A percentile compares a stretch with the other conserved stretches of the same genome.
phyloP scores from a whole-genome alignment of 2,329 filamentous ascomycete genomes.

The Tolypocladium pustulatum region DNA sequence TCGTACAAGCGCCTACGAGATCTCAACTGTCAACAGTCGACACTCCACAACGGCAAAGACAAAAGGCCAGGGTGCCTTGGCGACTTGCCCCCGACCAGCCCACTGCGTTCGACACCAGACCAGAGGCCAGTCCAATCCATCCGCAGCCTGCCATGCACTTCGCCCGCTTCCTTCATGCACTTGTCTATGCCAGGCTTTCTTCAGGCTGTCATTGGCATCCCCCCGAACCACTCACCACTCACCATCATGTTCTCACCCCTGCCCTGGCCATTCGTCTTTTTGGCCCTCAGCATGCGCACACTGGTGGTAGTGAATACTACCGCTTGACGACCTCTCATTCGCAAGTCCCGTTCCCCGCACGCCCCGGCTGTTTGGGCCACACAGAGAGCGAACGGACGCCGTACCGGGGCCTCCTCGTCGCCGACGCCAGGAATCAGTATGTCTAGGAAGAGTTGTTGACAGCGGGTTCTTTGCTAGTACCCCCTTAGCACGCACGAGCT shows the following conservation, averaged over 20 bases:
- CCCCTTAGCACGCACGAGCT: background rate
- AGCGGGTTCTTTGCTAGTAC: background rate
- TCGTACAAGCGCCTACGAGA: background rate
- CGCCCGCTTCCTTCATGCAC: background rate
- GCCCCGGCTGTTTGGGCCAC: background rate
- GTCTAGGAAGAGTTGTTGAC: background rate
- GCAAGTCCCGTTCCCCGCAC: background rate
- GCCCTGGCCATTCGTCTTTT: background rate
- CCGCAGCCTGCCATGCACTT: background rate
- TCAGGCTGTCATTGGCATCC: background rate
- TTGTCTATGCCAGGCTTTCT: background rate
- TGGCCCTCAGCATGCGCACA: background rate
- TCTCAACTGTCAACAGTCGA: background rate
- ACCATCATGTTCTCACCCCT: background rate
- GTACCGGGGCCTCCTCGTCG: background rate
- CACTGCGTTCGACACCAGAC: background rate
- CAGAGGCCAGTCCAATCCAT: background rate
- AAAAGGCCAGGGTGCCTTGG: background rate
- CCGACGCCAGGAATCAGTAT: background rate
- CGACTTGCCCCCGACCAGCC: background rate
- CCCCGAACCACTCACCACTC: background rate
- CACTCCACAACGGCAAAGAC: background rate
- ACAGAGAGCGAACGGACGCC: background rate
- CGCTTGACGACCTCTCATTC: background rate
- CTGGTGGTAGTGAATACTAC: background rate